These are phyloP conservation scores for Leccinellum albellum DNA, from an alignment of 768 basidiomycete species.

Conservation along the genomic window DNA sequence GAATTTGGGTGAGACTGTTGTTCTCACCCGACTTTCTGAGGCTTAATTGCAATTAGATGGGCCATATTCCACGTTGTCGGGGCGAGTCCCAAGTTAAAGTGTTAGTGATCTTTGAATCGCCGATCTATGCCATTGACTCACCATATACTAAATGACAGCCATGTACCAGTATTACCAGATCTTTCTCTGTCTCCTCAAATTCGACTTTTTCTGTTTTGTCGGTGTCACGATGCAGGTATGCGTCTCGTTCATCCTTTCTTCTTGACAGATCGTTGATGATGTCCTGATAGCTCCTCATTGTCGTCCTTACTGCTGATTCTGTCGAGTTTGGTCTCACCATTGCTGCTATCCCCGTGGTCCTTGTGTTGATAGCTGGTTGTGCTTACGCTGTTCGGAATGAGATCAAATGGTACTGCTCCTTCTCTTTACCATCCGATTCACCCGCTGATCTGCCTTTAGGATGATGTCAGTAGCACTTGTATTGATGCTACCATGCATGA, in stretches of 20 bases:
- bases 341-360: conserved; percentile 76
- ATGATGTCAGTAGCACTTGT: conserved; percentile 69
- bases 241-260: not conserved
- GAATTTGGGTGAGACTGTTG: conserved; percentile 70
- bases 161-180: conserved; percentile 91
- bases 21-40: not conserved
- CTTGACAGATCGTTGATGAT: not conserved
- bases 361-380: conserved; percentile 61
- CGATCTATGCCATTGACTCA: not conserved
- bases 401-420: conserved; percentile 61
- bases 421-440: not conserved
- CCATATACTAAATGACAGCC: conserved; percentile 40
- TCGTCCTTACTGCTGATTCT: conserved; percentile 60
- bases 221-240: conserved; percentile 86
- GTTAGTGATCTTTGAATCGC: conserved; percentile 37
- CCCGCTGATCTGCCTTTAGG: conserved; percentile 28
- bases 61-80: conserved; percentile 88
- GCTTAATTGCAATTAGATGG: conserved; percentile 52
- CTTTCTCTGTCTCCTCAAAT: conserved; percentile 83
- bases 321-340: conserved; percentile 82
- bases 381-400: conserved; percentile 74
- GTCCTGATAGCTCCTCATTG: conserved; percentile 62
- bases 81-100: conserved; percentile 81
- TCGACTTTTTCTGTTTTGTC: conserved; percentile 84
- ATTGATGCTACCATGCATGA: conserved; percentile 73